phyloP scores from a whole-genome alignment of 495 filamentous ascomycete genomes.

The Collariella sp. region DNA sequence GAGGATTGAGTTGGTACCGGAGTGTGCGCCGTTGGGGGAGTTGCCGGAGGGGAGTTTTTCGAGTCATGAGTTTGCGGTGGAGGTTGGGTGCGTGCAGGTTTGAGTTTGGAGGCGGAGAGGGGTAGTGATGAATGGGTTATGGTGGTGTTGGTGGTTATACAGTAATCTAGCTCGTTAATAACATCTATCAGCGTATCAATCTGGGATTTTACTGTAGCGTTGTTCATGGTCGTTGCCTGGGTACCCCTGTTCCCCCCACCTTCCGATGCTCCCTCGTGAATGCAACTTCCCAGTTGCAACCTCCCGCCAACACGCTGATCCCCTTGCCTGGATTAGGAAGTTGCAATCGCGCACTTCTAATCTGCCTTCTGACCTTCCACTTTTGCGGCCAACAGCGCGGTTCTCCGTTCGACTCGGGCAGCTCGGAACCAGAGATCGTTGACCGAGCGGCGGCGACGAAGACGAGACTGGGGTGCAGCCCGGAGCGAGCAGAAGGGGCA shows the following conservation, averaged over 20 bases:
- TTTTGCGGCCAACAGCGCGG: neutral
- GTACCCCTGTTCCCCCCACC: neutral
- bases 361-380: neutral
- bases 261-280: neutral
- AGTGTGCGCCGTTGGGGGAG: slow-evolving; percentile 19
- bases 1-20: slow-evolving; percentile 20
- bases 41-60: slow-evolving; percentile 18
- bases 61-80: slow-evolving; percentile 22
- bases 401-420: neutral
- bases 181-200: too few relatives aligned
- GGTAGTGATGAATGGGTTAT: neutral
- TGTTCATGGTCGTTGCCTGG: too few relatives aligned
- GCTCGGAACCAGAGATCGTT: neutral
- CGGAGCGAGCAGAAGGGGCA: neutral
- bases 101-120: neutral
- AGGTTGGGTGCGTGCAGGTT: slow-evolving; percentile 17
- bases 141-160: neutral
- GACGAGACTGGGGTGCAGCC: too few relatives aligned
- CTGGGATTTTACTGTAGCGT: too few relatives aligned
- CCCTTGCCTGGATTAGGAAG: neutral
- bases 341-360: neutral
- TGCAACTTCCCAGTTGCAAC: neutral
- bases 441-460: neutral
- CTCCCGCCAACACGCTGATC: too few relatives aligned
- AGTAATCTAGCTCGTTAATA: too few relatives aligned